Evolutionary conservation across 768 basidiomycete species (phyloP), one percentile per base, ranked within the genome.

Genomic region (Tulasnella sp.): DNA sequence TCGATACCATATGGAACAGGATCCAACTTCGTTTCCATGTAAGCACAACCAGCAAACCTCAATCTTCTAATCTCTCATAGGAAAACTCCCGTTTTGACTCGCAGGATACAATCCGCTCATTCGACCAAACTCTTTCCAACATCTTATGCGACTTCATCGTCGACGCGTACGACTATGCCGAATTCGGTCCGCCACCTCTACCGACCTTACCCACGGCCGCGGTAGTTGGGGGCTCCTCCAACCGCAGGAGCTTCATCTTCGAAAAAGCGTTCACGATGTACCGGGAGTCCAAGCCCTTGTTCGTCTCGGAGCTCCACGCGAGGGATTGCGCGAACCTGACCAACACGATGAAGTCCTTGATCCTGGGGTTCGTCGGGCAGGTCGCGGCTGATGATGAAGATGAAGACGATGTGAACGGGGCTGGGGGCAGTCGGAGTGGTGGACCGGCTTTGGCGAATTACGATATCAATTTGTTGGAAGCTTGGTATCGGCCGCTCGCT

Each of bases 391-490:
- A 78, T n/a, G 77, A 78, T 22, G 77, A 78, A 3, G 77, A 64
- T 3, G 40, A 78, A 8, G 77, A 64, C 3, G 77, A 64, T 20
- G 28, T 20, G 24, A 40, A 50, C 8, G 72, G n/a, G 44, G 74
- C 44, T 44, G 74, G 34, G 16, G 31, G 31, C 1, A 28, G 41
- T 5, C 28, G 64, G 28, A 44, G 74, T 44, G 58, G 64, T 22
- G 58, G 50, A n/a, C 50, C 77, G n/a, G 41, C 40, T 9, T 40
- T 78, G 37, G 77, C 77, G 41, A 54, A 54, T 28, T 60, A 78
- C 42, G 77, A 78, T 24, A 60, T 78, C 34, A 60, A 46, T 34
- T 37, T 78, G 18, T 42, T 78, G 77, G 77, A 78, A 46, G 77
- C 64, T 12, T 72, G 77, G 77, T 78, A 78, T 46, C 4, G 41